A percentile compares a stretch with the other conserved stretches of the same genome.
Evolutionary conservation across 2,329 filamentous ascomycete genomes (phyloP).

Genomic region (Ophiostoma piceae): DNA sequence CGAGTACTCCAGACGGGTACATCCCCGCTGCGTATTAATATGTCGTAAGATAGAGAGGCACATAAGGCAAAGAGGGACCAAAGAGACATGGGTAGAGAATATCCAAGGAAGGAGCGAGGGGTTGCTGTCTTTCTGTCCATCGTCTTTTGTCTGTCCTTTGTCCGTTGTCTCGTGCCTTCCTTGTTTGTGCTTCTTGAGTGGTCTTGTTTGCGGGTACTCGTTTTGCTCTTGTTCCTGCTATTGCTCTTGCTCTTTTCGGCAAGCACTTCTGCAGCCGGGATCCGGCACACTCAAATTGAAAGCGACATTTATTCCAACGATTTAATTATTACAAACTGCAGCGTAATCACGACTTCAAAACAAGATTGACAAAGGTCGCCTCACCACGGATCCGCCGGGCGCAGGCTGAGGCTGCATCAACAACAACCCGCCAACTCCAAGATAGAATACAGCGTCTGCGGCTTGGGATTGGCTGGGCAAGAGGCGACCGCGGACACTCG

Average conservation of each 20-base stretch:
- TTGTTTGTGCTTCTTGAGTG: not conserved
- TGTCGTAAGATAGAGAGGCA: constrained; percentile 1
- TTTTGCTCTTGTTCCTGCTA: not conserved
- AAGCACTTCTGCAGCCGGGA: not conserved
- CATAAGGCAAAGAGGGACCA: not conserved
- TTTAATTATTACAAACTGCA: too few species aligned
- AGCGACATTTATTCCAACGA: not conserved
- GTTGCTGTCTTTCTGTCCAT: not conserved
- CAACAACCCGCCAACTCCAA: not conserved
- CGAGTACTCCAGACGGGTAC: not conserved
- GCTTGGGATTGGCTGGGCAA: constrained; percentile 7
- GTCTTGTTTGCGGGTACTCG: not conserved
- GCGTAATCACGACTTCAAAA: not conserved
- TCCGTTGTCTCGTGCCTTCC: not conserved
- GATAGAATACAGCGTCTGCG: not conserved
- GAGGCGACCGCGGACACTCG: constrained; percentile 9
- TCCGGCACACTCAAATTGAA: not conserved
- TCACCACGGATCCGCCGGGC: constrained; percentile 15
- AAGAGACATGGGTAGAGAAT: not conserved
- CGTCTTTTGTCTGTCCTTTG: not conserved
- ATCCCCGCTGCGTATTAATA: constrained; percentile 1
- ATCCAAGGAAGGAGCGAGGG: constrained; percentile 7
- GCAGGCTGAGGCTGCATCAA: constrained; percentile 12
- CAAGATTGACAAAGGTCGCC: constrained; percentile 6
- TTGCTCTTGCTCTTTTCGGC: not conserved